A percentile compares a stretch with the other conserved stretches of the same genome.
Evolutionary conservation across 768 basidiomycete species (phyloP).

Genomic region (Dacryopinax primogenitus): DNA sequence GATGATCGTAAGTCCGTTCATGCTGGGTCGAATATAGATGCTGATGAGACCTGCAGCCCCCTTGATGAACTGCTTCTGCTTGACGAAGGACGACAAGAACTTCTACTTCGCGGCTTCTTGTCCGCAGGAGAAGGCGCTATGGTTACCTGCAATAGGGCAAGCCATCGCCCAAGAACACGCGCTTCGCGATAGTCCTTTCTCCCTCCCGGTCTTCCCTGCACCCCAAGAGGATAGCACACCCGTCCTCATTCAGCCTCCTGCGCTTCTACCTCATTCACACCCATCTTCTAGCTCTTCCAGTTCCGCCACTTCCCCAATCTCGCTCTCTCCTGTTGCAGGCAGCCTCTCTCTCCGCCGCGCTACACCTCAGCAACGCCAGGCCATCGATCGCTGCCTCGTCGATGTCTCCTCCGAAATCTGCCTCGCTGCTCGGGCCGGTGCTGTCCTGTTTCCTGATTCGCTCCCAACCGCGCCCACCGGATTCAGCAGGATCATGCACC

Average conservation of each 20-base stretch:
- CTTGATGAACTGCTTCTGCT: conserved; percentile 68
- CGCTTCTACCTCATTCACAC: background rate
- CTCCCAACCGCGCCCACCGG: background rate
- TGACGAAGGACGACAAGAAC: conserved; percentile 53
- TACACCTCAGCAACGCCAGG: conserved; percentile 48
- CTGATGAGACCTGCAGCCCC: conserved; percentile 38
- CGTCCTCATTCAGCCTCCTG: background rate
- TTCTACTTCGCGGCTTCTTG: conserved; percentile 84
- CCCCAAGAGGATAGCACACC: background rate
- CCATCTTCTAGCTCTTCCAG: background rate
- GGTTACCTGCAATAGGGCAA: conserved; percentile 52
- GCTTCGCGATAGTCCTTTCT: background rate
- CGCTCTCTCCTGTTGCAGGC: conserved; percentile 19
- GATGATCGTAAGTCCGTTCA: conserved; percentile 54
- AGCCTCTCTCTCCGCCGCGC: conserved; percentile 40
- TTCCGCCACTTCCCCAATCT: conserved; percentile 18
- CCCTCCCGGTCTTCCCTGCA: background rate
- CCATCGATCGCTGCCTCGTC: conserved; percentile 62
- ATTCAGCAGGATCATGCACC: conserved; percentile 2
- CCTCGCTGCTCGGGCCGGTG: conserved; percentile 44
- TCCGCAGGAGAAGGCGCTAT: conserved; percentile 70
- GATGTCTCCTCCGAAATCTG: conserved; percentile 73
- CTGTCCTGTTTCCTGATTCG: conserved; percentile 19
- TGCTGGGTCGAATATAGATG: background rate
- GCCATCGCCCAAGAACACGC: conserved; percentile 18